phyloP scores from a whole-genome alignment of 331 rosid species.

The Acacia concinna region DNA sequence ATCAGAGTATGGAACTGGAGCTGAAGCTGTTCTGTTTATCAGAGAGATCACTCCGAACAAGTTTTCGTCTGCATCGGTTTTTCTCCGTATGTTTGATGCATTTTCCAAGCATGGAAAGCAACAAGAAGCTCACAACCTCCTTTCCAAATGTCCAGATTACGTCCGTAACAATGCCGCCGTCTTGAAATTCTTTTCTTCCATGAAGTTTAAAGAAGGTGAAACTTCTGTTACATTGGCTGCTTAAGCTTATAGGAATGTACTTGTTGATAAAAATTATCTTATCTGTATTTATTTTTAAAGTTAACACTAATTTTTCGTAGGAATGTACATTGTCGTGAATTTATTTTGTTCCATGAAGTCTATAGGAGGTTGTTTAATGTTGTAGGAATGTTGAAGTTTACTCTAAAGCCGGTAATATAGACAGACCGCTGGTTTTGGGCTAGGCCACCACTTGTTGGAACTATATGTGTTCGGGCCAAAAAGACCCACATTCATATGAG shows the following conservation, averaged over 20 bases:
- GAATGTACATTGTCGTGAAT: too few relatives aligned
- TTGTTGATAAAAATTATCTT: too few relatives aligned
- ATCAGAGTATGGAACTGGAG: slow-evolving; percentile 65
- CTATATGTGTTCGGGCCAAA: too few relatives aligned
- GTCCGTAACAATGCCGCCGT: slow-evolving; percentile 74
- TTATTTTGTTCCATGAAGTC: too few relatives aligned
- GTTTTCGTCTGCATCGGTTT: slow-evolving; percentile 55
- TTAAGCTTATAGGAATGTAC: slow-evolving; percentile 41
- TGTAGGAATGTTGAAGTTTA: too few relatives aligned
- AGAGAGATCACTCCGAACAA: slow-evolving; percentile 66
- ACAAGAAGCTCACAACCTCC: slow-evolving; percentile 68
- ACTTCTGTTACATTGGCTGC: slow-evolving; percentile 46
- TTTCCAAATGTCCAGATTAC: slow-evolving; percentile 68
- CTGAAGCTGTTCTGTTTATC: slow-evolving; percentile 59
- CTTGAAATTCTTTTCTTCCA: slow-evolving; percentile 61
- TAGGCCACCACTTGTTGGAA: too few relatives aligned
- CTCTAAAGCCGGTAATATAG: too few relatives aligned
- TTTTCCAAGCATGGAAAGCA: slow-evolving; percentile 61
- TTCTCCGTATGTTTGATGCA: slow-evolving; percentile 58
- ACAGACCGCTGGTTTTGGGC: too few relatives aligned
- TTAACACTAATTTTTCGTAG: too few relatives aligned
- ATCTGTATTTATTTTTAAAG: too few relatives aligned
- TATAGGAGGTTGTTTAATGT: too few relatives aligned
- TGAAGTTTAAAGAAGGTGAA: slow-evolving; percentile 46
- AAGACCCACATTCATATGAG: too few relatives aligned